phyloP scores from a whole-genome alignment of 805 yeast genomes.

The Myxozyma geophila region DNA sequence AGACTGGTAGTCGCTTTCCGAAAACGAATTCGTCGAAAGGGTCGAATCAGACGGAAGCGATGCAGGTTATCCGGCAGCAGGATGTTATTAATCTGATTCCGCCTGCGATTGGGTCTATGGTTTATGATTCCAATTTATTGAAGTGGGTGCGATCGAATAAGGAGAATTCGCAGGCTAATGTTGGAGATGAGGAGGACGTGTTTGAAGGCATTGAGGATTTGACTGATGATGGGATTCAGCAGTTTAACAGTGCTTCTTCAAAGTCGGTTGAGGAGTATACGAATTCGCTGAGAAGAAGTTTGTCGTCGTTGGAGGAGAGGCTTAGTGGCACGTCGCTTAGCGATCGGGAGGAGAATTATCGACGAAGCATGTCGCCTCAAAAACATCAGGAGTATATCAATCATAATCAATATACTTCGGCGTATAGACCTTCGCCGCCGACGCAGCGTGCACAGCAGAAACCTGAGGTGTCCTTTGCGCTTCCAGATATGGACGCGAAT shows the following conservation, averaged over 20 bases:
- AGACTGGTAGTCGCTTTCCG: background rate
- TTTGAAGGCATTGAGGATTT: slow-evolving; percentile 40
- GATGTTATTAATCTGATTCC: slow-evolving; percentile 21
- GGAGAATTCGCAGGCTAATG: slow-evolving; percentile 7
- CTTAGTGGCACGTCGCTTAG: slow-evolving; percentile 12
- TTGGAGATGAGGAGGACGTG: slow-evolving; percentile 37
- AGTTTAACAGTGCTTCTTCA: slow-evolving; percentile 17
- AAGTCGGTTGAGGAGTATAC: slow-evolving; percentile 16
- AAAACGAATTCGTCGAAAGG: slow-evolving; percentile 7
- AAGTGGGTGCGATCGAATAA: slow-evolving; percentile 34
- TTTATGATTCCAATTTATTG: slow-evolving; percentile 31
- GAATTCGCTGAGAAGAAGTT: slow-evolving; percentile 20
- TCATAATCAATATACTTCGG: background rate
- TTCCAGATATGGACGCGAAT: slow-evolving; percentile 2
- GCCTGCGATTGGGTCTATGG: slow-evolving; percentile 16
- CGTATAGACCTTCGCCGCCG: background rate
- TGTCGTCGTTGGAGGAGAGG: slow-evolving; percentile 27
- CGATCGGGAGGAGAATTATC: background rate
- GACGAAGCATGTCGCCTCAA: slow-evolving; percentile 19
- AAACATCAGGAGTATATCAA: slow-evolving; percentile 11
- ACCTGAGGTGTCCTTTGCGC: slow-evolving; percentile 32
- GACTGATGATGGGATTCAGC: slow-evolving; percentile 18
- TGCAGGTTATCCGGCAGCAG: slow-evolving; percentile 32
- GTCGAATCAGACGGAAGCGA: slow-evolving; percentile 24
- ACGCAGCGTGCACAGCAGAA: background rate